phyloP scores from a whole-genome alignment of 2,329 filamentous ascomycete species.

The Ophiostoma ulmi region DNA sequence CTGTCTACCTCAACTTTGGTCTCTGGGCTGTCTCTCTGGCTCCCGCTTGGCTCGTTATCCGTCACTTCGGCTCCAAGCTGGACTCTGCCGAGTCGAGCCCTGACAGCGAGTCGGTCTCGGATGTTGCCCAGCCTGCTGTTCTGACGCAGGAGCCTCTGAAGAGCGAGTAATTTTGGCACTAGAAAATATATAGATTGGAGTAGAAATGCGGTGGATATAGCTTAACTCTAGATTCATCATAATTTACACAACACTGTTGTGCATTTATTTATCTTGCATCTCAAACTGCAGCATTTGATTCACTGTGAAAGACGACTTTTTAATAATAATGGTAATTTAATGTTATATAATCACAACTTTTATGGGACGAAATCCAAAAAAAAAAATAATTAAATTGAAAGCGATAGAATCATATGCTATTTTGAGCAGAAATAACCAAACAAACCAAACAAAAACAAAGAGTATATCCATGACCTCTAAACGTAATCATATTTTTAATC shows the following conservation, averaged over 20 bases:
- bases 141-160: not conserved
- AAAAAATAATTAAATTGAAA: not conserved
- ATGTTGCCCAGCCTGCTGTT: not conserved
- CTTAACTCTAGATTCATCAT: not conserved
- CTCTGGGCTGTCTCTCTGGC: conserved; percentile 60
- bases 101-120: conserved; percentile 3
- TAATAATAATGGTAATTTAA: too few relatives aligned
- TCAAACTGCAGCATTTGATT: too few relatives aligned
- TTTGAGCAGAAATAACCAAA: not conserved
- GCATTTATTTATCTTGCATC: not conserved
- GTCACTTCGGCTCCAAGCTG: conserved; percentile 44
- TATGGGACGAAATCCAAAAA: not conserved
- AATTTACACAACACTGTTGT: not conserved
- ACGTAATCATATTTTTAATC: not conserved
- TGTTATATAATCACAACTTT: not conserved
- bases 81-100: not conserved
- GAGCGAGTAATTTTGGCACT: not conserved
- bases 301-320: too few relatives aligned
- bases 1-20: conserved; percentile 64
- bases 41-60: conserved; percentile 63
- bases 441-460: not conserved
- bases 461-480: conserved; percentile 4
- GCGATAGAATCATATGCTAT: not conserved
- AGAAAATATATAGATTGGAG: not conserved
- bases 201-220: not conserved